Evolutionary conservation across 1,139 yeast species (phyloP).

Genomic region (Kodamaea anthophila): DNA sequence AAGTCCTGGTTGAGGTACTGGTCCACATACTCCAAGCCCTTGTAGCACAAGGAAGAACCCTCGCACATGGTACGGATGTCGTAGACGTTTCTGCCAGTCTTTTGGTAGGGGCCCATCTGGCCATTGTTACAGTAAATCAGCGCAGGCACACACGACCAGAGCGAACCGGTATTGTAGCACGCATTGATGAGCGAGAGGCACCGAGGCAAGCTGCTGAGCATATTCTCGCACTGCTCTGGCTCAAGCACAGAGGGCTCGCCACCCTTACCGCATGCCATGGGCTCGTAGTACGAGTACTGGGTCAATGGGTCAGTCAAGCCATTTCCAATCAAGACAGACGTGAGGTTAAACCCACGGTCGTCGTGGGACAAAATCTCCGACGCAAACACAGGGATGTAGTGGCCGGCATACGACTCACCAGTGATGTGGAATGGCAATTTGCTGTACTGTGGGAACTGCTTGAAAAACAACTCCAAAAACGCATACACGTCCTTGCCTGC

Average conservation of each 20-base stretch:
- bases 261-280: constrained; percentile 97
- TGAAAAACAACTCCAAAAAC: constrained; percentile 82
- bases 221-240: constrained; percentile 72
- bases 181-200: constrained; percentile 74
- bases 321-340: constrained; percentile 90
- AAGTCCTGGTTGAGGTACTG: constrained; percentile 60
- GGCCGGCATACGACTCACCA: constrained; percentile 99
- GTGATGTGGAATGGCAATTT: constrained; percentile 83
- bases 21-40: constrained; percentile 59
- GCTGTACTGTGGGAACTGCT: constrained; percentile 81
- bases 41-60: constrained; percentile 66
- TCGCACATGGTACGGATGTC: constrained; percentile 88
- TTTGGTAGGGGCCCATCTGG: constrained; percentile 80
- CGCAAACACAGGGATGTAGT: constrained; percentile 92
- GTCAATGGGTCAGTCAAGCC: constrained; percentile 91
- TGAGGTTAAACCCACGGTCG: constrained; percentile 75
- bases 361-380: constrained; percentile 72
- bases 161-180: constrained; percentile 73
- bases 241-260: constrained; percentile 78
- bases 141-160: constrained; percentile 93
- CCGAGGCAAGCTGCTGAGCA: constrained; percentile 71
- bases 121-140: constrained; percentile 85
- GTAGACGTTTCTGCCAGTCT: constrained; percentile 88
- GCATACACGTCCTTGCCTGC: constrained; percentile 94
- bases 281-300: constrained; percentile 84